Evolutionary conservation across 495 filamentous ascomycete species (phyloP).

Genomic region (Cenococcum geophilum): DNA sequence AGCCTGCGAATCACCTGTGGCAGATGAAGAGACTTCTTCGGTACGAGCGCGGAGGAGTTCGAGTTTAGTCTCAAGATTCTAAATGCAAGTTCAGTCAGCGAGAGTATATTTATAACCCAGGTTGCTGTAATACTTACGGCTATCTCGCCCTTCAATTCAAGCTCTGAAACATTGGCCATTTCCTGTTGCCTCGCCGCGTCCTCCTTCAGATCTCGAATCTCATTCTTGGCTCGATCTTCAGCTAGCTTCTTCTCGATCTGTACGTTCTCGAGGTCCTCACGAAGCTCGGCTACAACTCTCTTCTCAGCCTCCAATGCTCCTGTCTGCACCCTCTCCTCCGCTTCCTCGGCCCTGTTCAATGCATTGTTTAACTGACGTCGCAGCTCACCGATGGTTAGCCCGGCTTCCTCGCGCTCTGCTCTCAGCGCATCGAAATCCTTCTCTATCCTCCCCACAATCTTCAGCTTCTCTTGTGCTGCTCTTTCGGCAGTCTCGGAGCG

Average conservation of each 20-base stretch:
- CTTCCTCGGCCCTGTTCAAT: constrained; percentile 57
- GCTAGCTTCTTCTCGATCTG: constrained; percentile 71
- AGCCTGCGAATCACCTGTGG: constrained; percentile 74
- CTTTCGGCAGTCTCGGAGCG: constrained; percentile 49
- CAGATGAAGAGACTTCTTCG: constrained; percentile 84
- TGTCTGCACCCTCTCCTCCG: constrained; percentile 58
- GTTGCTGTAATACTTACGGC: constrained; percentile 37
- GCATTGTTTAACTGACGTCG: constrained; percentile 65
- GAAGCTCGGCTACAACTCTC: constrained; percentile 58
- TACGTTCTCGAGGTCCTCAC: constrained; percentile 62
- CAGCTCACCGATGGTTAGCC: constrained; percentile 60
- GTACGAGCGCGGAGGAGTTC: constrained; percentile 78
- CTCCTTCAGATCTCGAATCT: constrained; percentile 62
- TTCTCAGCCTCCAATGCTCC: constrained; percentile 67
- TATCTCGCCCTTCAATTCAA: constrained; percentile 79
- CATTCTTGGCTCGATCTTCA: constrained; percentile 61
- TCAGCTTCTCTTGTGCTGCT: constrained; percentile 50
- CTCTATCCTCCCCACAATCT: constrained; percentile 58
- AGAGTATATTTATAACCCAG: background rate
- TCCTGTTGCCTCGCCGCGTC: constrained; percentile 71
- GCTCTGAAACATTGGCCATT: constrained; percentile 59
- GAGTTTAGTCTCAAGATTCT: constrained; percentile 80
- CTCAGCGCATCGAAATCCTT: constrained; percentile 64
- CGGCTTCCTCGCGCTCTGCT: constrained; percentile 60
- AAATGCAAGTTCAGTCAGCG: constrained; percentile 17